Evolutionary conservation across 129 eudicot genomes (phyloP).

Genomic region (Oenanthe sinensis): DNA sequence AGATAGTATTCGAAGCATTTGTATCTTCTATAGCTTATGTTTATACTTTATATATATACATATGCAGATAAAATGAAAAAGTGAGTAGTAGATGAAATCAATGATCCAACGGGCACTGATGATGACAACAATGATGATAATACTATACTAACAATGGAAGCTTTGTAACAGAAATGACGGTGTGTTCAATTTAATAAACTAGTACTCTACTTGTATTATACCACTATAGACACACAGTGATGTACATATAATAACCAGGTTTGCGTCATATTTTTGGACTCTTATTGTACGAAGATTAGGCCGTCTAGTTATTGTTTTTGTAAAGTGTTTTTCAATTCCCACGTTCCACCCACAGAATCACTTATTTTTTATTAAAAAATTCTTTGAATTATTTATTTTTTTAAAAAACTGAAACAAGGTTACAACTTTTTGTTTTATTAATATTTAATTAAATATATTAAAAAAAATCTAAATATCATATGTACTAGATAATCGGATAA

Average conservation of each 20-base stretch:
- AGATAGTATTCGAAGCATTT: not conserved
- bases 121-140: not conserved
- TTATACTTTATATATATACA: too few species aligned
- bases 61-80: not conserved
- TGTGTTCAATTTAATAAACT: not conserved
- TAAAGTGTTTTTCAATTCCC: too few species aligned
- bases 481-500: too few species aligned
- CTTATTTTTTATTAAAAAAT: too few species aligned
- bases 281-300: too few species aligned
- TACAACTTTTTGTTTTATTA: too few species aligned
- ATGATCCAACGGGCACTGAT: not conserved
- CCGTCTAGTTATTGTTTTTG: too few species aligned
- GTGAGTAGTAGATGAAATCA: not conserved
- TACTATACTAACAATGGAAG: not conserved
- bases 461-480: too few species aligned
- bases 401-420: too few species aligned
- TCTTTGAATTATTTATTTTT: too few species aligned
- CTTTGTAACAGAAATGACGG: not conserved
- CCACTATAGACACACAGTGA: not conserved
- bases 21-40: not conserved
- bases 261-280: not conserved
- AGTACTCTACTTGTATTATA: not conserved
- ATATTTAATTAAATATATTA: too few species aligned
- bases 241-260: not conserved
- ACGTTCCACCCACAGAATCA: too few species aligned